A percentile compares a stretch with the other conserved stretches of the same genome.
phyloP scores from a whole-genome alignment of 805 yeast genomes.

The Lipomyces orientalis region DNA sequence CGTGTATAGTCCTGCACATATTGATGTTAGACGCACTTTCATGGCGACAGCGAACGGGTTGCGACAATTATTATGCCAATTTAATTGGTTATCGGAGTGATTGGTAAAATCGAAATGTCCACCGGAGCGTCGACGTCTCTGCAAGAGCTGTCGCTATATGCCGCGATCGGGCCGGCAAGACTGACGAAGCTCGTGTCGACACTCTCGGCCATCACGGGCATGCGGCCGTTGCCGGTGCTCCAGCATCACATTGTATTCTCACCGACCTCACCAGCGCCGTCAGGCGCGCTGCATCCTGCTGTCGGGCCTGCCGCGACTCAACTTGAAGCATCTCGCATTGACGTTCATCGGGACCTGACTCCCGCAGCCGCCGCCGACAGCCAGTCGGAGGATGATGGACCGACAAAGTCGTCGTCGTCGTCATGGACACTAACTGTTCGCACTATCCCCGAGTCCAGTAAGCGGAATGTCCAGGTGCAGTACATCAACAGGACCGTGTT shows the following conservation, averaged over 20 bases:
- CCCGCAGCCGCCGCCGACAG: background rate
- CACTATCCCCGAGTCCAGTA: constrained; percentile 51
- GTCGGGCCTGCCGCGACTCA: constrained; percentile 18
- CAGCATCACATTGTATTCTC: constrained; percentile 45
- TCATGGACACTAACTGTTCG: constrained; percentile 44
- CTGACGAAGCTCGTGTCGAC: constrained; percentile 43
- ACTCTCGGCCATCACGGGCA: constrained; percentile 48
- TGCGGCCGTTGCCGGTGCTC: constrained; percentile 42
- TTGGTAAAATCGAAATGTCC: background rate
- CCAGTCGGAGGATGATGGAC: background rate
- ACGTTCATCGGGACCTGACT: constrained; percentile 21
- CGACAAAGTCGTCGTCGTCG: constrained; percentile 12
- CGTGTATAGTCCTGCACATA: no score
- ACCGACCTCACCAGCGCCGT: constrained; percentile 38
- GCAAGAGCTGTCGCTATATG: constrained; percentile 48
- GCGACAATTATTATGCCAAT: background rate
- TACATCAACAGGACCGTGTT: constrained; percentile 18
- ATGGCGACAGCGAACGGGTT: background rate
- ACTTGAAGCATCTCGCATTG: constrained; percentile 33
- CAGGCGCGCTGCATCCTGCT: background rate
- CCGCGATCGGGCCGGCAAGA: constrained; percentile 43
- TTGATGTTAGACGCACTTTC: no score
- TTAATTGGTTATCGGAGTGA: no score
- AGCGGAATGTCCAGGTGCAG: constrained; percentile 38
- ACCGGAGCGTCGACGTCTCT: constrained; percentile 11